phyloP scores from a whole-genome alignment of 331 rosid genomes.

The Quercus phellos region DNA sequence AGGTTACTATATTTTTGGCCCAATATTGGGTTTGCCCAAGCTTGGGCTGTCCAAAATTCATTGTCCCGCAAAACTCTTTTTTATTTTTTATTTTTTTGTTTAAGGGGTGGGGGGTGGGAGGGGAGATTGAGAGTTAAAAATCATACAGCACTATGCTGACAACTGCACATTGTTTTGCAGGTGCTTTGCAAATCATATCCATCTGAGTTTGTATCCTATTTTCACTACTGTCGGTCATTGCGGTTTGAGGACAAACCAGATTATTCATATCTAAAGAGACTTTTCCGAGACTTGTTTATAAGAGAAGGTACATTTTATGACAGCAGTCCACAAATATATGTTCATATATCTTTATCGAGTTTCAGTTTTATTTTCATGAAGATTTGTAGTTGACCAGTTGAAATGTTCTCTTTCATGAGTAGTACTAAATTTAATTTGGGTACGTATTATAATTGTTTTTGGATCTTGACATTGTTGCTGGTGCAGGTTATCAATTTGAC shows the following conservation, averaged over 20 bases:
- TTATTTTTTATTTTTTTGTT: too few relatives aligned
- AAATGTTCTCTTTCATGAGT: background rate
- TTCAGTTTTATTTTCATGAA: background rate
- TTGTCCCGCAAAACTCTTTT: too few relatives aligned
- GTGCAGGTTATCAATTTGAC: conserved; percentile 91
- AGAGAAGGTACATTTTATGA: conserved; percentile 64
- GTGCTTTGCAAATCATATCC: conserved; percentile 87
- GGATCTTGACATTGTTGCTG: conserved; percentile 26
- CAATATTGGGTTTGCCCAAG: background rate
- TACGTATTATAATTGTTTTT: background rate
- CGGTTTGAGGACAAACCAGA: conserved; percentile 98
- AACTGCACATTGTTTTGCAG: conserved; percentile 45
- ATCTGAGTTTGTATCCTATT: conserved; percentile 89
- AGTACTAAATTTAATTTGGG: background rate
- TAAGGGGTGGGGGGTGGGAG: too few relatives aligned
- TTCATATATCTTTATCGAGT: background rate
- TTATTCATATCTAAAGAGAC: conserved; percentile 92
- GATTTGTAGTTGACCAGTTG: background rate
- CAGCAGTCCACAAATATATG: background rate
- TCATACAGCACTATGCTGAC: conserved; percentile 19
- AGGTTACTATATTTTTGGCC: background rate
- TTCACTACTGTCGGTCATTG: conserved; percentile 94
- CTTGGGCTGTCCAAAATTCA: too few relatives aligned
- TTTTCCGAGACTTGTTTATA: conserved; percentile 84
- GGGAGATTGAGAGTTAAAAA: background rate